Evolutionary conservation across 2,329 filamentous ascomycete genomes (phyloP), one percentile per base, ranked within the genome.

Genomic region (Dothiorella sarmentorum): DNA sequence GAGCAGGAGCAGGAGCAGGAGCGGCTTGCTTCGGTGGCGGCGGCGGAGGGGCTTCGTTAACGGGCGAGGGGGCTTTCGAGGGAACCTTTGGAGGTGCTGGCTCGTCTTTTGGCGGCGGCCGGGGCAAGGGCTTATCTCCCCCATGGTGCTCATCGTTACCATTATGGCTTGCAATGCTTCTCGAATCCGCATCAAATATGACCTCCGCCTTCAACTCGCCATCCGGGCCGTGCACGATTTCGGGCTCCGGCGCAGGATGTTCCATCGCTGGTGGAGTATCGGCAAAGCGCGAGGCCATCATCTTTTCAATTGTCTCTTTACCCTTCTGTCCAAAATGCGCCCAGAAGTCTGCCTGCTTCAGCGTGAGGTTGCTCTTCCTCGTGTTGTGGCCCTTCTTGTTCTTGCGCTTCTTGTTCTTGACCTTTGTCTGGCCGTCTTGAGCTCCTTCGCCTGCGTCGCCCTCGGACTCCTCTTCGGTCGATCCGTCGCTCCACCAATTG

Each of bases 401-500:
- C 27, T 53, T 56, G 26, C 52, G 58, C 60, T 31, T 65, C 62
- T 52, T 67, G 27, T 58, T 44, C 33, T 59, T 43, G 51, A 13
- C 60, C 42, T 24, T 61, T 7, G 42, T 44, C 47, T 35, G 38
- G 47, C 38, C 37, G 11, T 51, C 45, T 17, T 42, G 35, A 1
- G 35, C 43, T 9, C n/a, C 47, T 55, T 42, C 63, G 56, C 49
- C 60, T 53, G 59, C 62, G 60, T 57, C 64, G 60, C 61, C 68
- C 43, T 69, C 47, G 15, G 58, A 62, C 31, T 90, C 88, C 71
- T 87, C 91, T 67, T 83, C 84, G 69, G 84, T 83, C 22, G 83
- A 82, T 62, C 86, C 83, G 81, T 95, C 90, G 71, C 90, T 95
- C 64, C 91, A 81, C 91, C 91, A 96, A 73, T 91, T 87, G 61